Evolutionary conservation across 768 basidiomycete genomes (phyloP).

Genomic region (Suillus weaverae): DNA sequence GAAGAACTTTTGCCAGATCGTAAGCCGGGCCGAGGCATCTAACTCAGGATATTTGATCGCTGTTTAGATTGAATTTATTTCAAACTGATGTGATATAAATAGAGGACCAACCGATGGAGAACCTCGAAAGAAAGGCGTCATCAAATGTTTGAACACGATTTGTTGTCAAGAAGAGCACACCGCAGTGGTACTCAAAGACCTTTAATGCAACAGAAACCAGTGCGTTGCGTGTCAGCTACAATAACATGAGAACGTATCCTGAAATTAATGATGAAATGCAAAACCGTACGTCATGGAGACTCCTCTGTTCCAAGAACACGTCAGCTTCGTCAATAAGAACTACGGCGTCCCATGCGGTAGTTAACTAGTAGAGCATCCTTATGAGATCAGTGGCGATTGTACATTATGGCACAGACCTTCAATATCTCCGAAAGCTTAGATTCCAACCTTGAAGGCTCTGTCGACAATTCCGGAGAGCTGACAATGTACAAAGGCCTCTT

Average conservation of each 20-base stretch:
- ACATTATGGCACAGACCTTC: constrained; percentile 10
- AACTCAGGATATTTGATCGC: constrained; percentile 30
- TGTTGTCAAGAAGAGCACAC: constrained; percentile 59
- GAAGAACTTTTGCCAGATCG: constrained; percentile 29
- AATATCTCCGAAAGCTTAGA: constrained; percentile 30
- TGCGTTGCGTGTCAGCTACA: constrained; percentile 55
- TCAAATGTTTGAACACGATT: constrained; percentile 43
- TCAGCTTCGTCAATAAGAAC: constrained; percentile 54
- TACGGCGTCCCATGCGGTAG: constrained; percentile 59
- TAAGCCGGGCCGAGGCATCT: constrained; percentile 18
- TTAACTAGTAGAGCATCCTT: constrained; percentile 49
- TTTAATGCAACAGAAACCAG: constrained; percentile 71
- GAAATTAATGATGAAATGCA: background rate
- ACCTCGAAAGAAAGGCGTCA: constrained; percentile 67
- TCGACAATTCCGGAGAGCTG: constrained; percentile 57
- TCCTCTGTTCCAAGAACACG: constrained; percentile 9
- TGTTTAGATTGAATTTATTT: background rate
- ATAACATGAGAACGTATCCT: background rate
- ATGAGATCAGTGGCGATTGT: background rate
- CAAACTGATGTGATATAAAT: background rate
- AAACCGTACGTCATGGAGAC: constrained; percentile 37
- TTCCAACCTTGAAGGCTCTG: constrained; percentile 44
- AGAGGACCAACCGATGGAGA: constrained; percentile 46
- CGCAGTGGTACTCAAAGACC: constrained; percentile 60
- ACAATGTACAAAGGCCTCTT: constrained; percentile 51